Conservation (phyloP, 352 stramenopile genomes). For the Phytophthora crassamura region DNA sequence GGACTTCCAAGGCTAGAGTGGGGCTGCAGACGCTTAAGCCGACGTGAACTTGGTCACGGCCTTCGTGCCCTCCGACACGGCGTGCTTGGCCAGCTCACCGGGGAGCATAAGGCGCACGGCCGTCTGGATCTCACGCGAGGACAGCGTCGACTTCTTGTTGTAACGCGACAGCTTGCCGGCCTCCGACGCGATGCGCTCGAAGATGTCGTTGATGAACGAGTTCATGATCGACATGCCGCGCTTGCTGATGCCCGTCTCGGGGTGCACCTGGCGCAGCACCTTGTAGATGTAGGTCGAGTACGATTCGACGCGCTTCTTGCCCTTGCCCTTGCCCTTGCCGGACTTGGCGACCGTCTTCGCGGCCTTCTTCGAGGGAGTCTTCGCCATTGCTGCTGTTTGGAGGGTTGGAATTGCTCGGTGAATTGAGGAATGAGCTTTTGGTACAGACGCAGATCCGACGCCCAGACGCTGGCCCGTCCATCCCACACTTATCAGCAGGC, state of each 20-base stretch:
- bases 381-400: slow-evolving; percentile 84
- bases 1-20: background rate
- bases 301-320: slow-evolving; percentile 90
- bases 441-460: background rate
- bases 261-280: slow-evolving; percentile 95
- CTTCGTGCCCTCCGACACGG: slow-evolving; percentile 98
- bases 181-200: slow-evolving; percentile 97
- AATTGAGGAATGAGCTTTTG: slow-evolving; percentile 40
- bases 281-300: slow-evolving; percentile 95
- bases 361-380: slow-evolving; percentile 96
- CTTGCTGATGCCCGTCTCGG: slow-evolving; percentile 97
- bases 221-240: slow-evolving; percentile 99
- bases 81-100: slow-evolving; percentile 97
- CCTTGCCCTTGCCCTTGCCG: slow-evolving; percentile 83
- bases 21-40: slow-evolving; percentile 55
- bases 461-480: slow-evolving; percentile 10
- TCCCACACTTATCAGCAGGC: slow-evolving; percentile 1
- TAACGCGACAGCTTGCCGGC: slow-evolving; percentile 96
- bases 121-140: slow-evolving; percentile 97
- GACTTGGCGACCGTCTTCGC: slow-evolving; percentile 85
- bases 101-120: slow-evolving; percentile 95
- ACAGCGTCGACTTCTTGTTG: slow-evolving; percentile 99
- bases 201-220: slow-evolving; percentile 99
- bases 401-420: slow-evolving; percentile 37
- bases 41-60: slow-evolving; percentile 94